Conservation (phyloP, 768 basidiomycete species). For the Hericium alpestre region DNA sequence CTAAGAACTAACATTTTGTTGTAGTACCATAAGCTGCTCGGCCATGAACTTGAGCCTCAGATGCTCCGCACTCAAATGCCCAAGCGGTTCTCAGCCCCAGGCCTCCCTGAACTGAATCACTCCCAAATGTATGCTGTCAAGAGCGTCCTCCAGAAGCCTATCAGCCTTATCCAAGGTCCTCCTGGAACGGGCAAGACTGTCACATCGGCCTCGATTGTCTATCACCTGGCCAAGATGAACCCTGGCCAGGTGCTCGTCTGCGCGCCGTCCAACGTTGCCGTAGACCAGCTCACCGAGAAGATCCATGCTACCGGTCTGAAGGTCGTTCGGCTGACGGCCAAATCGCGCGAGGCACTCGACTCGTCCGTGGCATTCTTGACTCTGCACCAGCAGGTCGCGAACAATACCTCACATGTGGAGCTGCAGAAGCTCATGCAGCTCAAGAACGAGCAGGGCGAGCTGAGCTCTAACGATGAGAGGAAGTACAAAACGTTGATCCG, state of each 20-base stretch:
- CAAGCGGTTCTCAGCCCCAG: constrained; percentile 93
- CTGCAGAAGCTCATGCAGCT: constrained; percentile 96
- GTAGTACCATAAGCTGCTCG: constrained; percentile 96
- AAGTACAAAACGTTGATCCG: constrained; percentile 95
- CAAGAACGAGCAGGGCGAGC: constrained; percentile 94
- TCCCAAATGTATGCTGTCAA: constrained; percentile 99
- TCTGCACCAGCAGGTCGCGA: constrained; percentile 93
- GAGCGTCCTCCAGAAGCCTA: constrained; percentile 94
- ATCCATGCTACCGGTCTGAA: constrained; percentile 98
- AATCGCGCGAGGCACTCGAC: constrained; percentile 95
- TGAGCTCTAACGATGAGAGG: constrained; percentile 92
- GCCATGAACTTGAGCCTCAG: constrained; percentile 95
- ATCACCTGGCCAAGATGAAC: constrained; percentile 99
- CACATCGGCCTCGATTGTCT: constrained; percentile 96
- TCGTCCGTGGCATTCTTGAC: constrained; percentile 93
- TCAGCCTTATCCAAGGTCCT: constrained; percentile 95
- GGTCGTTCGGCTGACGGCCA: constrained; percentile 94
- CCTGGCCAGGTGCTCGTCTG: constrained; percentile 98
- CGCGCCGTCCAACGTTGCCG: constrained; percentile 97
- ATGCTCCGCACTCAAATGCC: constrained; percentile 87
- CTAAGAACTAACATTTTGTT: constrained; percentile 8
- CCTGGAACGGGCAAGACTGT: constrained; percentile 99
- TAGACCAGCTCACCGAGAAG: constrained; percentile 98
- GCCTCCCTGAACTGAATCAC: constrained; percentile 95
- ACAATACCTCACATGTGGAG: constrained; percentile 91